Evolutionary conservation across 2,329 filamentous ascomycete species (phyloP).

Genomic region (Phyllosticta citrichinensis): DNA sequence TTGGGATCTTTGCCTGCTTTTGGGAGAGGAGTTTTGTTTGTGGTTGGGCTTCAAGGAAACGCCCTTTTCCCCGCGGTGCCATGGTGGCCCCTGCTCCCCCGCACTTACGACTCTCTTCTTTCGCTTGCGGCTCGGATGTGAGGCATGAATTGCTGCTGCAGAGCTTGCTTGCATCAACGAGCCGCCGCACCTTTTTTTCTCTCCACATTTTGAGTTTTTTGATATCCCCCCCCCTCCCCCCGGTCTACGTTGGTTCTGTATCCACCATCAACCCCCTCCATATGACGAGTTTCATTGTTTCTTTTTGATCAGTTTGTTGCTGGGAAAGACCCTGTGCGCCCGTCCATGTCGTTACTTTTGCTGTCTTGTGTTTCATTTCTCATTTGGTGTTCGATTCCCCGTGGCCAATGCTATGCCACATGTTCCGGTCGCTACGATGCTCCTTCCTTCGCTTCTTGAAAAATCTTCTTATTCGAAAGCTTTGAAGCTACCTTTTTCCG

Average conservation of each 20-base stretch:
- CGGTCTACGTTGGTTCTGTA: neutral
- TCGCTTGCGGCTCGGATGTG: neutral
- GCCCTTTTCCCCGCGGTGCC: neutral
- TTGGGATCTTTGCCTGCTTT: neutral
- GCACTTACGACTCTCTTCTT: neutral
- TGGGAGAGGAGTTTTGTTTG: neutral
- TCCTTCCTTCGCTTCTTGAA: neutral
- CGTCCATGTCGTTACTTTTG: neutral
- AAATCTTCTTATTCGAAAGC: neutral
- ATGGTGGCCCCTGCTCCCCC: neutral
- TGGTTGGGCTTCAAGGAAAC: neutral
- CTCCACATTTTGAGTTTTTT: neutral
- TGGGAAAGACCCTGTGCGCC: neutral
- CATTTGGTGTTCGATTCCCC: neutral
- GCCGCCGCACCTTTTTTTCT: neutral
- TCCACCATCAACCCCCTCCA: too few species aligned
- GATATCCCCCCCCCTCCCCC: neutral
- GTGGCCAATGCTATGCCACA: neutral
- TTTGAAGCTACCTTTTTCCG: neutral
- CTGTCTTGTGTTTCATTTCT: neutral
- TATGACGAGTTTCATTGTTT: neutral
- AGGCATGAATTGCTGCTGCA: neutral
- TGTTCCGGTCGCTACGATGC: neutral
- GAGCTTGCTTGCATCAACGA: neutral
- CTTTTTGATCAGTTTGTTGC: neutral